These are phyloP conservation scores for Climacium dendroides DNA, from an alignment of 225 moss, liverwort and hornwort genomes.

Conservation along the genomic window DNA sequence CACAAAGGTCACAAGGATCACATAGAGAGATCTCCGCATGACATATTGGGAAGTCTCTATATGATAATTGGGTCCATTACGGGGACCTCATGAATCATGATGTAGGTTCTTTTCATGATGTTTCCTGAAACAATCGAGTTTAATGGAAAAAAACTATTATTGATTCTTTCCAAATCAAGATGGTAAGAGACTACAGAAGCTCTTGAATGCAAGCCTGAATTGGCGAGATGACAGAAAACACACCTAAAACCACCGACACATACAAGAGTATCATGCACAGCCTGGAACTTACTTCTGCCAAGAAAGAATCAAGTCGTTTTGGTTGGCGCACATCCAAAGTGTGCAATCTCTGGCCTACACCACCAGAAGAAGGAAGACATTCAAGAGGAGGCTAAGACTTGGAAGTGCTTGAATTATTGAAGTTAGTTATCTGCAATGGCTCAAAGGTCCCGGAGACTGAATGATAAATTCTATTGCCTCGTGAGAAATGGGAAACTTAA, in stretches of 20 bases:
- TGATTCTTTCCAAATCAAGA: not conserved
- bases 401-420: not conserved
- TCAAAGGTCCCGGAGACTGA: not conserved
- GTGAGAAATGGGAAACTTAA: not conserved
- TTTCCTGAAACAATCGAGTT: not conserved
- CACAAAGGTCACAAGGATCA: not conserved
- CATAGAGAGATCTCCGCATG: not conserved
- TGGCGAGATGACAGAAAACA: not conserved
- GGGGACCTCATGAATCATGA: not conserved
- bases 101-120: not conserved
- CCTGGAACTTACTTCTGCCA: slow-evolving; percentile 22
- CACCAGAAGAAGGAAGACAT: not conserved
- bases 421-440: not conserved
- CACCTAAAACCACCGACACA: not conserved
- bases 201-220: not conserved
- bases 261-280: not conserved
- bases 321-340: slow-evolving; percentile 32
- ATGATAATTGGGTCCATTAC: not conserved
- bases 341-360: slow-evolving; percentile 42
- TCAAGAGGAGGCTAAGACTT: not conserved
- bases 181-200: not conserved
- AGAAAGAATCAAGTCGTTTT: slow-evolving; percentile 14
- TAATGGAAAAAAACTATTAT: not conserved
- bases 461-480: not conserved
- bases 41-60: not conserved